These are phyloP conservation scores for Rhizopogon salebrosus DNA, from an alignment of 768 basidiomycete species.

Conservation along the genomic window DNA sequence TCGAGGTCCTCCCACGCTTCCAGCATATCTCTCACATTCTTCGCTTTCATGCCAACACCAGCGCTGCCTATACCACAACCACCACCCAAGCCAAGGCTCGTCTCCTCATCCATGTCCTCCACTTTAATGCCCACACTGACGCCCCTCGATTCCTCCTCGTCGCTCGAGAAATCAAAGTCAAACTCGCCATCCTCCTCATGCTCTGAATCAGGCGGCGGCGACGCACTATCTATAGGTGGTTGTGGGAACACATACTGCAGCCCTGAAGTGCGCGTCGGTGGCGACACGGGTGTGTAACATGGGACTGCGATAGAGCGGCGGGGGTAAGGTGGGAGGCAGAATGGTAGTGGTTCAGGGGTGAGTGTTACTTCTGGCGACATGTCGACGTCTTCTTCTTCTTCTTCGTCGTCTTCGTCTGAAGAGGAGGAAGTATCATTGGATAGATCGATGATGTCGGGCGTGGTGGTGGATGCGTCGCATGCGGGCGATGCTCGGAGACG, in stretches of 20 bases:
- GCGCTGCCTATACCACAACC: neutral
- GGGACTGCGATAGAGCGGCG: conserved; percentile 55
- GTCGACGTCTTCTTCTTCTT: conserved; percentile 15
- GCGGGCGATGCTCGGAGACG: conserved; percentile 44
- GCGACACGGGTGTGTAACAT: conserved; percentile 41
- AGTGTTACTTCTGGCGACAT: conserved; percentile 12
- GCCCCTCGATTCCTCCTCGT: neutral
- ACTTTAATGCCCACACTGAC: conserved; percentile 12
- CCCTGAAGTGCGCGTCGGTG: conserved; percentile 31
- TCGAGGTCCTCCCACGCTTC: conserved; percentile 71
- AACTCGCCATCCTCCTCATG: conserved; percentile 31
- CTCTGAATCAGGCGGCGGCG: conserved; percentile 66
- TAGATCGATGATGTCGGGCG: conserved; percentile 33
- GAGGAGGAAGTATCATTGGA: conserved; percentile 29
- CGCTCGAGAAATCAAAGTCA: conserved; percentile 31
- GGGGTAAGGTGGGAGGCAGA: conserved; percentile 53
- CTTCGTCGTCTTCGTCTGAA: conserved; percentile 17
- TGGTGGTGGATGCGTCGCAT: conserved; percentile 14
- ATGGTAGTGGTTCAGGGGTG: conserved; percentile 34
- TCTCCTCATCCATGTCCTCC: conserved; percentile 18
- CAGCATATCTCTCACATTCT: conserved; percentile 58
- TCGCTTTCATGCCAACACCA: conserved; percentile 43
- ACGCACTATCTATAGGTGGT: conserved; percentile 38
- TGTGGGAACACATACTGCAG: conserved; percentile 13
- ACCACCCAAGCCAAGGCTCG: conserved; percentile 9